A percentile compares a stretch with the other conserved stretches of the same genome.
phyloP scores from a whole-genome alignment of 2,329 filamentous ascomycete genomes.

The Plenodomus tracheiphilus region DNA sequence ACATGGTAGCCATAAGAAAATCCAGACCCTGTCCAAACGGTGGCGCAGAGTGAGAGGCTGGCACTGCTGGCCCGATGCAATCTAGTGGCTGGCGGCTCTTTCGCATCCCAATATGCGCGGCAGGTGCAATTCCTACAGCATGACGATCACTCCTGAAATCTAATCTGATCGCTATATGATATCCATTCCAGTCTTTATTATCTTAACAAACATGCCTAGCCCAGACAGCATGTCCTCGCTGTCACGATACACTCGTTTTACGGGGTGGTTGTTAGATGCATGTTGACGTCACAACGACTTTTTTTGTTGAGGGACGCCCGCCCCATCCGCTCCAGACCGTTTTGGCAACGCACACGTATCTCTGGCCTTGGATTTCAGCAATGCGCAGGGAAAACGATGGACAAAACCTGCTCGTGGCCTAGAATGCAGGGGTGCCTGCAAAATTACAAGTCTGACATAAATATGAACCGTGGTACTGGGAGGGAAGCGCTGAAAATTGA shows the following conservation, averaged over 20 bases:
- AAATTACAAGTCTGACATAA: slow-evolving; percentile 5
- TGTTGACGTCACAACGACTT: slow-evolving; percentile 30
- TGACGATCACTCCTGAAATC: background rate
- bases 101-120: background rate
- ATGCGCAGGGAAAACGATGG: slow-evolving; percentile 13
- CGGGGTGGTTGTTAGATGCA: slow-evolving; percentile 5
- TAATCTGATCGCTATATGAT: background rate
- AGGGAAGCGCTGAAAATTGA: too few species aligned
- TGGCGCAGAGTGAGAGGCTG: too few species aligned
- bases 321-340: slow-evolving; percentile 13
- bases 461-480: slow-evolving; percentile 5
- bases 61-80: background rate
- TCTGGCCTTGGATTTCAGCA: slow-evolving; percentile 5
- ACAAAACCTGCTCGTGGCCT: slow-evolving; percentile 22
- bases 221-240: background rate
- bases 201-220: background rate
- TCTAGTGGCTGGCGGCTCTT: background rate
- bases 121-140: background rate
- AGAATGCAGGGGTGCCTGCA: slow-evolving; percentile 9
- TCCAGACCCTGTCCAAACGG: too few species aligned
- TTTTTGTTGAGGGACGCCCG: slow-evolving; percentile 30
- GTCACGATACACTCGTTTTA: background rate
- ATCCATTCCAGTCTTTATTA: background rate
- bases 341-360: slow-evolving; percentile 4
- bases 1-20: too few species aligned